Evolutionary conservation across 805 yeast genomes (phyloP).

Genomic region (Wickerhamomyces hampshirensis): DNA sequence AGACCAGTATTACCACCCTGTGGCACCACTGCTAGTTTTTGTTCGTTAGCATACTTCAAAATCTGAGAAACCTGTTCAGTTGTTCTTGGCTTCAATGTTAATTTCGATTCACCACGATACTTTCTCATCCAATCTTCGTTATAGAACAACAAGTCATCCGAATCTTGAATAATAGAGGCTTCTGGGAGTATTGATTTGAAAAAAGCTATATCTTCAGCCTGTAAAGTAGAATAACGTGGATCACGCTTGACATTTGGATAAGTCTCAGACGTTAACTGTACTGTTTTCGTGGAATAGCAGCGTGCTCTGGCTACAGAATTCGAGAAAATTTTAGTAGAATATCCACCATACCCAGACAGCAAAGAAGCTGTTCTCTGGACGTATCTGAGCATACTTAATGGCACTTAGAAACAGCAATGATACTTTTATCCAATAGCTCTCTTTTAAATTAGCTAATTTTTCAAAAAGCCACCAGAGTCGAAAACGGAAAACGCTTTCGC

Average conservation of each 20-base stretch:
- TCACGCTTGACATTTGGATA: constrained; percentile 57
- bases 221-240: constrained; percentile 45
- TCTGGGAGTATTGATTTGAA: constrained; percentile 58
- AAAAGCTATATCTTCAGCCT: constrained; percentile 49
- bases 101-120: constrained; percentile 78
- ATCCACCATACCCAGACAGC: too few species aligned
- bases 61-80: constrained; percentile 74
- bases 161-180: constrained; percentile 44
- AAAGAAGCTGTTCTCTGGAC: too few species aligned
- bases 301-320: too few species aligned
- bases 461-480: too few species aligned
- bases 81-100: constrained; percentile 79
- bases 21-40: constrained; percentile 81
- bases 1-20: constrained; percentile 97
- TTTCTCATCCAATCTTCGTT: constrained; percentile 96
- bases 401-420: too few species aligned
- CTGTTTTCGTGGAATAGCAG: constrained; percentile 20
- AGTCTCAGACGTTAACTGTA: constrained; percentile 59
- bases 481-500: too few species aligned
- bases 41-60: constrained; percentile 72
- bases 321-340: too few species aligned
- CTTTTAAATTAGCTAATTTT: too few species aligned
- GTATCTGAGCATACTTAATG: too few species aligned
- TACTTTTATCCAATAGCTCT: too few species aligned
- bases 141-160: constrained; percentile 61